A percentile compares a stretch with the other conserved stretches of the same genome.
These are phyloP conservation scores for Umbilicaria muhlenbergii DNA, from an alignment of 495 filamentous ascomycete genomes.

Conservation along the genomic window DNA sequence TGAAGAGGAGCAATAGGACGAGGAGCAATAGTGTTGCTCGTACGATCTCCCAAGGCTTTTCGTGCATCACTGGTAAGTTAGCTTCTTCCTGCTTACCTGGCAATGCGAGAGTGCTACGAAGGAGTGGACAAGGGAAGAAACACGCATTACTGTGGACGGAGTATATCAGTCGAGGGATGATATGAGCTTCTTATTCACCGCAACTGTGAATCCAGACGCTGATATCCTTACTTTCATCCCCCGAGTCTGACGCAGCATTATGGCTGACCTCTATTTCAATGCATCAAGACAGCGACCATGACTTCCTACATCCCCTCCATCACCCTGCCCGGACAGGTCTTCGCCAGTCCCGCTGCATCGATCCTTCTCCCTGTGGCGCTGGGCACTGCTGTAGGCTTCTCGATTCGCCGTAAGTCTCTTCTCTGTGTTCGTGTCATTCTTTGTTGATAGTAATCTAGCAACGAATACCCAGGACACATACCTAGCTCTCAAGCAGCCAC, in stretches of 20 bases:
- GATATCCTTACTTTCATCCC: not conserved
- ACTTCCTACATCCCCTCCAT: conserved; percentile 47
- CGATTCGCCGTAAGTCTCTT: conserved; percentile 34
- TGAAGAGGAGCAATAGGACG: too few relatives aligned
- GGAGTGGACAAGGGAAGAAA: too few relatives aligned
- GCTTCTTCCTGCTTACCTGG: too few relatives aligned
- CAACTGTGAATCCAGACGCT: not conserved
- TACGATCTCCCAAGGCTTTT: too few relatives aligned
- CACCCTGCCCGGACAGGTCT: conserved; percentile 46
- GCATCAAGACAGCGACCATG: conserved; percentile 27
- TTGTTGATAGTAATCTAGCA: conserved; percentile 15
- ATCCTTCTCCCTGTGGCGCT: conserved; percentile 52
- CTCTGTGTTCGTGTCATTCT: not conserved
- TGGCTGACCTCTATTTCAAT: too few relatives aligned
- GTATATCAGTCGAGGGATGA: too few relatives aligned
- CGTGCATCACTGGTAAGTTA: too few relatives aligned
- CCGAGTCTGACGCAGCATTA: too few relatives aligned
- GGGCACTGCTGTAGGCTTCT: conserved; percentile 48
- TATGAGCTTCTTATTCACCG: not conserved
- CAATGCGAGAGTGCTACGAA: too few relatives aligned
- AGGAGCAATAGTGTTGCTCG: too few relatives aligned
- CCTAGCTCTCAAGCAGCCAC: conserved; percentile 57
- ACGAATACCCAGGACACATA: conserved; percentile 48
- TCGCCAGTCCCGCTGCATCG: conserved; percentile 47
- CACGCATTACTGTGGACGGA: too few relatives aligned